Evolutionary conservation across 202 grass and related monocot genomes (phyloP).

Genomic region (Schoenoplectus tabernaemontani): DNA sequence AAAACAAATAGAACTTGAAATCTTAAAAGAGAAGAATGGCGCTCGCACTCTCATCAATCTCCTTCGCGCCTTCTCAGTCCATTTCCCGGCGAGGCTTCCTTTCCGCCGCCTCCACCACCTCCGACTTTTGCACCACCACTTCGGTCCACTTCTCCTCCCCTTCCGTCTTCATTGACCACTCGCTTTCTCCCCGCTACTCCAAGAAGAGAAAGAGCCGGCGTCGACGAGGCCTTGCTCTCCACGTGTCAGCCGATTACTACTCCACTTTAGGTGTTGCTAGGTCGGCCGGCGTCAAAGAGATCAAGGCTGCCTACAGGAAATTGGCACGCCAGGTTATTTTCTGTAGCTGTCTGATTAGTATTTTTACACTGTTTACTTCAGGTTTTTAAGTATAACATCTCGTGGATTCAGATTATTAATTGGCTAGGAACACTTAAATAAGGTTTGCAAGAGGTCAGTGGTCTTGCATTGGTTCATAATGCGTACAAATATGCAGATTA

Average conservation of each 20-base stretch:
- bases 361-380: neutral
- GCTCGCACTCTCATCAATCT: slow-evolving; percentile 49
- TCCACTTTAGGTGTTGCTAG: slow-evolving; percentile 66
- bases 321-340: slow-evolving; percentile 86
- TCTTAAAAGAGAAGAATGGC: slow-evolving; percentile 32
- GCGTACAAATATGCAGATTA: neutral
- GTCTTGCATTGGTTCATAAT: neutral
- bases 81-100: slow-evolving; percentile 17
- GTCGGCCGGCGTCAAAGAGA: slow-evolving; percentile 73
- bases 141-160: slow-evolving; percentile 28
- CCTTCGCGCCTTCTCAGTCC: slow-evolving; percentile 41
- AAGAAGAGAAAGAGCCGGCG: slow-evolving; percentile 25
- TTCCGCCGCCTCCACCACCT: slow-evolving; percentile 8
- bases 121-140: slow-evolving; percentile 14
- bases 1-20: neutral
- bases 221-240: slow-evolving; percentile 37
- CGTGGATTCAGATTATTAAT: neutral
- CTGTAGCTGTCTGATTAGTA: slow-evolving; percentile 11
- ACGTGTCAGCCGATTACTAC: slow-evolving; percentile 77
- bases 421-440: neutral
- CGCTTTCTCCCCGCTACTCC: slow-evolving; percentile 31
- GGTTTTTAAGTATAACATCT: neutral
- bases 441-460: neutral
- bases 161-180: slow-evolving; percentile 20
- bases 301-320: slow-evolving; percentile 91